phyloP scores from a whole-genome alignment of 169 alveolate species.

The Blepharisma undulans region DNA sequence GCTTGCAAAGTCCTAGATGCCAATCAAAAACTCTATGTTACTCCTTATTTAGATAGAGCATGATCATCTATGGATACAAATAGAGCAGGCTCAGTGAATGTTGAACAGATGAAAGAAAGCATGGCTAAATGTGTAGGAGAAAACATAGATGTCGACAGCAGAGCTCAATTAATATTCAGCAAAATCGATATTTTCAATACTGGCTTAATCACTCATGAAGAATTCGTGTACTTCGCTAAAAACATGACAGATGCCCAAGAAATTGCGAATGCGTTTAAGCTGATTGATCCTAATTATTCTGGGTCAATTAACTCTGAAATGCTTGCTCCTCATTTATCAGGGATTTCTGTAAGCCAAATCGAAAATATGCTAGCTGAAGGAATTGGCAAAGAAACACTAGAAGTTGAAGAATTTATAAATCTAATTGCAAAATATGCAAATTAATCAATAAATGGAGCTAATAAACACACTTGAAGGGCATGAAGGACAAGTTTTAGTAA shows the following conservation, averaged over 20 bases:
- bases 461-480: constrained; percentile 49
- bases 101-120: neutral
- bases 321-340: neutral
- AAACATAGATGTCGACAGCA: neutral
- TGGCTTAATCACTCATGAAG: neutral
- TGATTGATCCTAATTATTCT: neutral
- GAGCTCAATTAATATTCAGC: neutral
- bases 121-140: neutral
- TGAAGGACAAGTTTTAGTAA: constrained; percentile 63
- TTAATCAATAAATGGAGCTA: neutral
- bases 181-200: neutral
- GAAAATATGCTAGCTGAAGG: neutral
- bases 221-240: neutral
- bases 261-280: neutral
- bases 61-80: neutral
- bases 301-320: neutral
- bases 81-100: neutral
- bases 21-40: neutral
- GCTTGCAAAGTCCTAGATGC: neutral
- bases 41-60: neutral
- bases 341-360: neutral
- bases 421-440: neutral
- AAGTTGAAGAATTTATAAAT: neutral
- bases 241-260: neutral
- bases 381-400: neutral